Evolutionary conservation across 2,329 filamentous ascomycete species (phyloP), one percentile per base, ranked within the genome.

Genomic region (Corniculantispora saksenae): DNA sequence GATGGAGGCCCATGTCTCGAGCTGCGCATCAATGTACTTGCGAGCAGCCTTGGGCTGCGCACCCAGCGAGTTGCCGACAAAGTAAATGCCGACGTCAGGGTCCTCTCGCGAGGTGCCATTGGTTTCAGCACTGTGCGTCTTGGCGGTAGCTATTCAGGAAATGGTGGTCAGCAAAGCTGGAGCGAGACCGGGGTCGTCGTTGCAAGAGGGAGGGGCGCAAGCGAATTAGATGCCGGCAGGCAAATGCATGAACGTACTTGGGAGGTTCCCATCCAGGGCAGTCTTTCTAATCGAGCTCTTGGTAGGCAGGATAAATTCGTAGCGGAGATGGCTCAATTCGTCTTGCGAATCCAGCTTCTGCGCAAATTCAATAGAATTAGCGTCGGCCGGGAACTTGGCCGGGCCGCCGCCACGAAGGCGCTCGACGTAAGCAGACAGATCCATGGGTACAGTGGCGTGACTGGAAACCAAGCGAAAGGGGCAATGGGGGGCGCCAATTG

Each of bases 1-100:
- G 69, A 95, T 90, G 0, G 88, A 90, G 0, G 90, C 90, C 93
- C 94, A 97, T 3, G 92, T 93, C 67, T 90, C 86, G 1, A 97
- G 84, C 70, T 96, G 93, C 6, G 87, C 84, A 54, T 89, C 81
- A 67, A 97, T 79, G 67, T 92, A 89, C 19, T 83, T 79, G 21
- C 85, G 82, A 0, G 89, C 88, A 17, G 85, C 84, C 67, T 85
- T 87, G 53, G 94, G 93, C 75, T 97, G 93, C 4, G 94, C 85
- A 45, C 93, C 93, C 1, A 97, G 84, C 0, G 93, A 97, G 80
- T 97, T 97, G 64, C 94, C 94, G 69, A 93, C 94, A 68, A 97
- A 88, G 77, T 97, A 97, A 66, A 92, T 89, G 66, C 76, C 75
- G 65, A 74, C 71, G 55, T 77, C 70, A 7, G 70, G 78, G n/a